These are phyloP conservation scores for Mucor mucedo DNA, from an alignment of 371 early-diverging fungal genomes.

Conservation along the genomic window DNA sequence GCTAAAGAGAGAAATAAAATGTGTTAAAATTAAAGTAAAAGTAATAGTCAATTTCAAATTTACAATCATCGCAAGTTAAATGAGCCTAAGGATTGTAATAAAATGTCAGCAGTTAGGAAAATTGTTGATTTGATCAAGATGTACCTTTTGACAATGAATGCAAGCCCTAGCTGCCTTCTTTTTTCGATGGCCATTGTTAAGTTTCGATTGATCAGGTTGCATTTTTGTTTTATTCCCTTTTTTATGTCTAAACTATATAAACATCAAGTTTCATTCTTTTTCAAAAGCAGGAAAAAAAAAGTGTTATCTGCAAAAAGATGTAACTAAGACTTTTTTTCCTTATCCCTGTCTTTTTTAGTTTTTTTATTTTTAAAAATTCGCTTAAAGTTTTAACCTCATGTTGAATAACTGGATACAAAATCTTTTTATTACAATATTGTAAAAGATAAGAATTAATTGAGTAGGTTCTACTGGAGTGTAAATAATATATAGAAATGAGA, in stretches of 20 bases:
- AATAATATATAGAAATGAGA: constrained; percentile 5
- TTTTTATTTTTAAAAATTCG: no score
- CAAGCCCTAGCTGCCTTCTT: constrained; percentile 49
- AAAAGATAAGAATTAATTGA: constrained; percentile 8
- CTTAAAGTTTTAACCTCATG: neutral
- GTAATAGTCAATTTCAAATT: constrained; percentile 12
- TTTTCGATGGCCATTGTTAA: constrained; percentile 22
- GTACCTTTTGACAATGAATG: constrained; percentile 57
- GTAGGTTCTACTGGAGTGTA: constrained; percentile 5
- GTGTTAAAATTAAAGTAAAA: neutral
- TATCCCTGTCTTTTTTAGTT: constrained; percentile 1
- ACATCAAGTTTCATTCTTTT: constrained; percentile 1
- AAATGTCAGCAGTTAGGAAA: neutral
- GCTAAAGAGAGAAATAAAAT: constrained; percentile 31
- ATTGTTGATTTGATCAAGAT: neutral
- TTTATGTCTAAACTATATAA: neutral
- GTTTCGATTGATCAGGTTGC: constrained; percentile 28
- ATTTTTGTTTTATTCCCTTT: neutral
- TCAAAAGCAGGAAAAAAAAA: neutral
- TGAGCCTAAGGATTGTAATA: constrained; percentile 44
- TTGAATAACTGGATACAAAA: constrained; percentile 13
- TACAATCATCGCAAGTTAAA: constrained; percentile 68
- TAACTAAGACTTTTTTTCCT: neutral
- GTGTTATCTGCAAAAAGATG: neutral
- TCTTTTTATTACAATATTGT: constrained; percentile 8